These are phyloP conservation scores for Wallacemonas sp. DNA, from an alignment of 208 protist genomes.

Conservation along the genomic window DNA sequence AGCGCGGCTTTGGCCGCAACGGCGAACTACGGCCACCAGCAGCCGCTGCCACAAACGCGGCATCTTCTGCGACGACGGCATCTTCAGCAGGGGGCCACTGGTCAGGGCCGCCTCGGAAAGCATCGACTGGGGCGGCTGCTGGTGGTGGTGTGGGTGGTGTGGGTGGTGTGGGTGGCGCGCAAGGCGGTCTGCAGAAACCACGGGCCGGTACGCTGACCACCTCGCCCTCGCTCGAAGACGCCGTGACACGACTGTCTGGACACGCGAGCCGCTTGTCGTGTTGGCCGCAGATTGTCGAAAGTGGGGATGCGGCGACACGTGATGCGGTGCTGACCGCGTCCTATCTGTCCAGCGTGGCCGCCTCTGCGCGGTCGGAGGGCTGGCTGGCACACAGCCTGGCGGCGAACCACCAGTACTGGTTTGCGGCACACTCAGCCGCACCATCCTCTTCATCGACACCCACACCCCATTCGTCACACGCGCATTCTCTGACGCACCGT, in stretches of 20 bases:
- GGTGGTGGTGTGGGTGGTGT: not conserved
- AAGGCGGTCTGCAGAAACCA: not conserved
- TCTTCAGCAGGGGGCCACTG: not conserved
- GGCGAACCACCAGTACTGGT: slow-evolving; percentile 15
- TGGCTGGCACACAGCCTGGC: slow-evolving; percentile 32
- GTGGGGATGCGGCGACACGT: slow-evolving; percentile 47
- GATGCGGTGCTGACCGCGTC: slow-evolving; percentile 49
- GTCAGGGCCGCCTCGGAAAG: not conserved
- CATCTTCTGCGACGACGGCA: not conserved
- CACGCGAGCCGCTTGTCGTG: slow-evolving; percentile 47
- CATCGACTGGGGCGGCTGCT: not conserved
- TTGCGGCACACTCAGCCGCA: not conserved
- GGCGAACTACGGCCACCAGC: not conserved
- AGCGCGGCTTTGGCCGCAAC: not conserved
- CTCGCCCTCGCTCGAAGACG: slow-evolving; percentile 8
- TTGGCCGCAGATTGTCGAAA: slow-evolving; percentile 50
- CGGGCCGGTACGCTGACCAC: slow-evolving; percentile 14
- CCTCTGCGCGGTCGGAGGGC: slow-evolving; percentile 32
- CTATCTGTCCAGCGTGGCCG: slow-evolving; percentile 50
- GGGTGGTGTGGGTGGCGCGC: no score
- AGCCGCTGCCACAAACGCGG: no score
- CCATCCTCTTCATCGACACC: not conserved
- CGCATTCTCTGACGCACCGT: no score
- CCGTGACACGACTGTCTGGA: slow-evolving; percentile 16
- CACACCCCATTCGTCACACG: no score